A percentile compares a stretch with the other conserved stretches of the same genome.
phyloP scores from a whole-genome alignment of 2,329 filamentous ascomycete species.

The Cytospora schulzeri region DNA sequence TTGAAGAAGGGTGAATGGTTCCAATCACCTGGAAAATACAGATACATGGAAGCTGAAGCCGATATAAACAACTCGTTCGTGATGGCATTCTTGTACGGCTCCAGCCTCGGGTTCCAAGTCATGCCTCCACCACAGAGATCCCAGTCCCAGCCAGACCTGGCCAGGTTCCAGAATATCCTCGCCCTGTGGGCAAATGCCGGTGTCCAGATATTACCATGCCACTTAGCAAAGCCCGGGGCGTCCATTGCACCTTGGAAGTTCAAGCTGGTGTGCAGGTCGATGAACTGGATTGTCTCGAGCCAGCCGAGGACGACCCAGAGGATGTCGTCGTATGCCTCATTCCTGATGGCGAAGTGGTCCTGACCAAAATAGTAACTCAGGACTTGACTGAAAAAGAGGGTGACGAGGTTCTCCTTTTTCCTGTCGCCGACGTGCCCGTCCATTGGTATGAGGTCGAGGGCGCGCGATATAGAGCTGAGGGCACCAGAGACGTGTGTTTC shows the following conservation, averaged over 20 bases:
- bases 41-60: slow-evolving; percentile 85
- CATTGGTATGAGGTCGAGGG: slow-evolving; percentile 45
- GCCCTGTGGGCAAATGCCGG: slow-evolving; percentile 80
- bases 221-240: slow-evolving; percentile 43
- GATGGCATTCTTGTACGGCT: slow-evolving; percentile 93
- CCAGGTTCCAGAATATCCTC: slow-evolving; percentile 82
- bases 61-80: slow-evolving; percentile 90
- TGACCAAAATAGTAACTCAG: slow-evolving; percentile 85
- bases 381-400: slow-evolving; percentile 77
- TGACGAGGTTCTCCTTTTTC: slow-evolving; percentile 75
- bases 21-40: slow-evolving; percentile 80
- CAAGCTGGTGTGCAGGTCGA: slow-evolving; percentile 65
- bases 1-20: slow-evolving; percentile 68
- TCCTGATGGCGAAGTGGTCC: slow-evolving; percentile 72
- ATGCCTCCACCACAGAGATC: slow-evolving; percentile 83
- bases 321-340: slow-evolving; percentile 87
- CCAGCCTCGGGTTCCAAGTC: slow-evolving; percentile 80
- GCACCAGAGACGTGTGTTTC: slow-evolving; percentile 77
- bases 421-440: slow-evolving; percentile 43
- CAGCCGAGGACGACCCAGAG: slow-evolving; percentile 93
- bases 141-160: slow-evolving; percentile 78
- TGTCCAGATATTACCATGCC: slow-evolving; percentile 78
- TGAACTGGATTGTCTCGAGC: slow-evolving; percentile 80
- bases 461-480: slow-evolving; percentile 69
- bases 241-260: slow-evolving; percentile 51